Evolutionary conservation across 495 filamentous ascomycete genomes (phyloP).

Genomic region (Talaromyces wortmannii): DNA sequence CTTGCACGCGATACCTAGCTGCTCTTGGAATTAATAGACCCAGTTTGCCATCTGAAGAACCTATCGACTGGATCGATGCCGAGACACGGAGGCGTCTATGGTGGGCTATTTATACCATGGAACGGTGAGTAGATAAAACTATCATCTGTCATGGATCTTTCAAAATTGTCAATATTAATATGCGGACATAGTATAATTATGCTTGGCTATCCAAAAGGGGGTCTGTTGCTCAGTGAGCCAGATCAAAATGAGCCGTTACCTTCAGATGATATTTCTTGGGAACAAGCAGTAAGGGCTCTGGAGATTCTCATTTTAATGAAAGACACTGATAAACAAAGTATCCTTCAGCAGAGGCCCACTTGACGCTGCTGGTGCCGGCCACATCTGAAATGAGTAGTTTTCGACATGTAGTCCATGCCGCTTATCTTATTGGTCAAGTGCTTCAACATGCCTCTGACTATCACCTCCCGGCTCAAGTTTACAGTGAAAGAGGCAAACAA

Average conservation of each 20-base stretch:
- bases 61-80: conserved; percentile 4
- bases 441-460: conserved; percentile 6
- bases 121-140: conserved; percentile 4
- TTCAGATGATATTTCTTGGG: conserved; percentile 7
- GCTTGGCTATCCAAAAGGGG: conserved; percentile 3
- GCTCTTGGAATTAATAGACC: neutral
- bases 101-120: conserved; percentile 10
- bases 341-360: neutral
- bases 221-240: conserved; percentile 5
- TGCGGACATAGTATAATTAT: conserved; percentile 1
- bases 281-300: conserved; percentile 2
- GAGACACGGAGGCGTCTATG: conserved; percentile 8
- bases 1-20: conserved; percentile 5
- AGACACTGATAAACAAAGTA: neutral
- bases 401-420: conserved; percentile 8
- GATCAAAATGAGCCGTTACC: conserved; percentile 3
- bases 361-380: conserved; percentile 7
- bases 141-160: neutral
- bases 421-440: conserved; percentile 7
- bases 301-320: neutral
- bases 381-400: conserved; percentile 10
- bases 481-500: conserved; percentile 4
- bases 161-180: neutral
- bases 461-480: neutral
- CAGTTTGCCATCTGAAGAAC: neutral